Evolutionary conservation across 2,329 filamentous ascomycete genomes (phyloP).

Genomic region (Onygena corvina): DNA sequence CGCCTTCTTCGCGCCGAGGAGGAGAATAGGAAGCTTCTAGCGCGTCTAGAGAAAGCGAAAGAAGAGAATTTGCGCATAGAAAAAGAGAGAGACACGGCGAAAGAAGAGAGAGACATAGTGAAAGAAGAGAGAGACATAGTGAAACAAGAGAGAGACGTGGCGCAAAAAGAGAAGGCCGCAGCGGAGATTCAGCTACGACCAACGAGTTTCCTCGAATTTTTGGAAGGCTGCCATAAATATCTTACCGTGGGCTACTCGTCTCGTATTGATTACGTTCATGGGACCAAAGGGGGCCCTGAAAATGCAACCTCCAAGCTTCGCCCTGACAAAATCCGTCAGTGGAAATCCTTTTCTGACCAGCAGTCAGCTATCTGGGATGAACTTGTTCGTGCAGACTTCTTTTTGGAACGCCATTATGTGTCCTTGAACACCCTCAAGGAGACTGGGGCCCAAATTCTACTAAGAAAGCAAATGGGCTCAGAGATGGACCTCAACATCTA

Average conservation of each 20-base stretch:
- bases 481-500: slow-evolving; percentile 14
- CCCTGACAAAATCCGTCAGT: slow-evolving; percentile 12
- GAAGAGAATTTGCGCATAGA: no score
- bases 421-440: slow-evolving; percentile 8
- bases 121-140: not conserved
- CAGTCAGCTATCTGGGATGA: slow-evolving; percentile 11
- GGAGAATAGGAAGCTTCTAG: no score
- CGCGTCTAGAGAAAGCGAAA: no score
- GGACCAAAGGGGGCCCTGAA: slow-evolving; percentile 11
- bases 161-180: not conserved
- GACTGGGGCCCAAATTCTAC: slow-evolving; percentile 8
- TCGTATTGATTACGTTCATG: not conserved
- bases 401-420: slow-evolving; percentile 11
- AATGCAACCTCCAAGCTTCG: slow-evolving; percentile 14
- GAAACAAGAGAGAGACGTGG: not conserved
- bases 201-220: slow-evolving; percentile 11
- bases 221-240: slow-evolving; percentile 13
- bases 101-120: not conserved
- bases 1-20: no score
- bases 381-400: slow-evolving; percentile 7
- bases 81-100: not conserved
- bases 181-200: not conserved
- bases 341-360: slow-evolving; percentile 9
- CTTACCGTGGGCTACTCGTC: slow-evolving; percentile 12
- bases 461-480: slow-evolving; percentile 9